Percentiles rank a stretch among this genome's conserved stretches.
Evolutionary conservation across 129 eudicot species (phyloP).

Genomic region (Cynara cardunculus): DNA sequence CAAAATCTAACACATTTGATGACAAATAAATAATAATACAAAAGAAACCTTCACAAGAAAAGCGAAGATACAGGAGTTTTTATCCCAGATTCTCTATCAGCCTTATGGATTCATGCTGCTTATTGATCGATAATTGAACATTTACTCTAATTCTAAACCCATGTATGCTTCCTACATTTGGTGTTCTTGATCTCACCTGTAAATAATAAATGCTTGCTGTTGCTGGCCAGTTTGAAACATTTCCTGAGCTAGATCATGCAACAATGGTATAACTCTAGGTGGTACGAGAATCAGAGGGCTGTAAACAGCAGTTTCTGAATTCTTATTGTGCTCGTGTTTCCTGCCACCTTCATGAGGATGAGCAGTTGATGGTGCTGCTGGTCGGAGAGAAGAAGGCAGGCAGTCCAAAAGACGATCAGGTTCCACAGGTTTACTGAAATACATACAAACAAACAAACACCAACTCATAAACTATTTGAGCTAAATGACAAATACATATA

Average conservation of each 20-base stretch:
- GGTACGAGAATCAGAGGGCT: constrained; percentile 58
- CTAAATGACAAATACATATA: background rate
- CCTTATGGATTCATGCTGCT: background rate
- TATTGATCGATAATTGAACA: background rate
- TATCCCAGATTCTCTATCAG: background rate
- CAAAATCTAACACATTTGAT: background rate
- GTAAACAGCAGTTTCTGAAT: constrained; percentile 45
- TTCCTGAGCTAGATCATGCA: constrained; percentile 66
- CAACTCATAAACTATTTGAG: background rate
- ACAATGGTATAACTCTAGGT: constrained; percentile 63
- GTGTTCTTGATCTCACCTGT: constrained; percentile 36
- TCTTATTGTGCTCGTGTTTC: constrained; percentile 51
- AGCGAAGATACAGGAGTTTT: background rate
- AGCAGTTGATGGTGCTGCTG: constrained; percentile 49
- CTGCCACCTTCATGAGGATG: constrained; percentile 37
- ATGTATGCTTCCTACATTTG: background rate
- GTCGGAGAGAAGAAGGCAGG: constrained; percentile 66
- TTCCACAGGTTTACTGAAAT: constrained; percentile 83
- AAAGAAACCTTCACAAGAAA: background rate
- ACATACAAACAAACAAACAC: constrained; percentile 24
- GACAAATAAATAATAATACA: background rate
- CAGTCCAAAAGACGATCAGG: constrained; percentile 82
- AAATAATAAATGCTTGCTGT: constrained; percentile 59
- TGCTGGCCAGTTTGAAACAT: constrained; percentile 86
- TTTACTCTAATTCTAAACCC: background rate